phyloP scores from a whole-genome alignment of 108 stramenopile species.

The Cylindrotheca closterium region DNA sequence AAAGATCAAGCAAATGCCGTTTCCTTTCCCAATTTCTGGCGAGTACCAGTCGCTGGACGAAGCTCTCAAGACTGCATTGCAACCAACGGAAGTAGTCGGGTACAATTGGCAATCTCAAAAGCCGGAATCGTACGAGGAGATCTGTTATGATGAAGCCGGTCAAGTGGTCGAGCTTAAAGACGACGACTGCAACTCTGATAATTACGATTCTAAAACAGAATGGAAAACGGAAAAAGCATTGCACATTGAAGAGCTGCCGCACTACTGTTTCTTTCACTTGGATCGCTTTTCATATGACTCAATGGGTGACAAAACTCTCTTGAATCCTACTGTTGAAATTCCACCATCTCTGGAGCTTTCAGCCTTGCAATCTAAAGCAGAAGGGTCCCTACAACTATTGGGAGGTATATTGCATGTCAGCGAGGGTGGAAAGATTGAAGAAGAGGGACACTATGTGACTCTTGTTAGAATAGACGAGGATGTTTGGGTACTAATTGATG shows the following conservation, averaged over 20 bases:
- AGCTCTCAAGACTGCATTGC: neutral
- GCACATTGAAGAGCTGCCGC: constrained; percentile 23
- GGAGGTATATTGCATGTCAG: constrained; percentile 44
- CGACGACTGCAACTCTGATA: neutral
- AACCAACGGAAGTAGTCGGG: neutral
- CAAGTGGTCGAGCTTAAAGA: neutral
- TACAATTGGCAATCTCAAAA: neutral
- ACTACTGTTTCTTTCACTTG: constrained; percentile 27
- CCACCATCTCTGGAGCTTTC: neutral
- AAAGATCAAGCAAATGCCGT: constrained; percentile 14
- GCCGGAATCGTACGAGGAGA: neutral
- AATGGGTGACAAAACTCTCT: neutral
- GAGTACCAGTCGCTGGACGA: constrained; percentile 8
- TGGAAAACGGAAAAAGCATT: constrained; percentile 27
- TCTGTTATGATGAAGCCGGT: neutral
- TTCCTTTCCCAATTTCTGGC: constrained; percentile 9
- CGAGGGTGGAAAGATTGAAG: constrained; percentile 13
- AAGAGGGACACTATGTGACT: constrained; percentile 43
- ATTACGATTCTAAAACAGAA: constrained; percentile 3
- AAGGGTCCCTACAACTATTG: constrained; percentile 3
- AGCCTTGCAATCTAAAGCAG: too few species aligned
- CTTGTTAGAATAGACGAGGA: constrained; percentile 8
- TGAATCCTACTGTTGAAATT: neutral
- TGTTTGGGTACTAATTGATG: constrained; percentile 39
- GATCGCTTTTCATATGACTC: constrained; percentile 24